Percentiles rank a stretch among this genome's conserved stretches.
Conservation (phyloP, 139 green algal genomes). For the Gonium pectorale region DNA sequence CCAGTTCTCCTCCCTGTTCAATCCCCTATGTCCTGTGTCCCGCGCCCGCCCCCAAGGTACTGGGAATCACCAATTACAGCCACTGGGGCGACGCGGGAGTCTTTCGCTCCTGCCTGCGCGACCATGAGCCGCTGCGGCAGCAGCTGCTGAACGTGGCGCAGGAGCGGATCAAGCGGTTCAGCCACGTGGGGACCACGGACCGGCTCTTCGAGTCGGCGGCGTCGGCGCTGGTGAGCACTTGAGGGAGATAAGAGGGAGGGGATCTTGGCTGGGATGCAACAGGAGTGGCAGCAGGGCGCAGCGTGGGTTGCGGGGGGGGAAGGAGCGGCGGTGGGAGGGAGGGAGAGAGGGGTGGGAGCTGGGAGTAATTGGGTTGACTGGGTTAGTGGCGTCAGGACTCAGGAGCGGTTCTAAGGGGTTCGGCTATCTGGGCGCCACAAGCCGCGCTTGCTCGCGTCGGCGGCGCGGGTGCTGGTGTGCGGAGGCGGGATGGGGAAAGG, state of each 20-base stretch:
- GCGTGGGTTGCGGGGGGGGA: too few species aligned
- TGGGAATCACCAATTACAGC: constrained; percentile 89
- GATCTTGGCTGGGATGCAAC: background rate
- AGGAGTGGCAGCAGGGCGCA: background rate
- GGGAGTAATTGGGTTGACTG: too few species aligned
- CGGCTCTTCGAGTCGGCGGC: constrained; percentile 68
- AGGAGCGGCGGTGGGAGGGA: background rate
- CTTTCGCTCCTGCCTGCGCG: constrained; percentile 69
- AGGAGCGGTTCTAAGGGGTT: too few species aligned
- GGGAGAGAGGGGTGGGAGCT: too few species aligned
- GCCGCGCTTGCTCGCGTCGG: too few species aligned
- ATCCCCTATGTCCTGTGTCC: too few species aligned
- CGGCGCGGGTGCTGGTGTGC: too few species aligned
- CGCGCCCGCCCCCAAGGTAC: too few species aligned
- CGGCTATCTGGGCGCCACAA: too few species aligned
- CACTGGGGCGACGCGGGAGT: constrained; percentile 70
- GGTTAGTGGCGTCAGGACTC: too few species aligned
- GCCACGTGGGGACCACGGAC: constrained; percentile 83
- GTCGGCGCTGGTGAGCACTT: constrained; percentile 59
- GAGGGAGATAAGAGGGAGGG: background rate
- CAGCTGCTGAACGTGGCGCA: constrained; percentile 62
- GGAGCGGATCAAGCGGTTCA: constrained; percentile 61
- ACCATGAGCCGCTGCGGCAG: background rate
- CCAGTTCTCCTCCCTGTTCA: too few species aligned
- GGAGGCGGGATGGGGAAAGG: background rate